Evolutionary conservation across 768 basidiomycete species (phyloP).

Genomic region (Botryobasidium botryosum): DNA sequence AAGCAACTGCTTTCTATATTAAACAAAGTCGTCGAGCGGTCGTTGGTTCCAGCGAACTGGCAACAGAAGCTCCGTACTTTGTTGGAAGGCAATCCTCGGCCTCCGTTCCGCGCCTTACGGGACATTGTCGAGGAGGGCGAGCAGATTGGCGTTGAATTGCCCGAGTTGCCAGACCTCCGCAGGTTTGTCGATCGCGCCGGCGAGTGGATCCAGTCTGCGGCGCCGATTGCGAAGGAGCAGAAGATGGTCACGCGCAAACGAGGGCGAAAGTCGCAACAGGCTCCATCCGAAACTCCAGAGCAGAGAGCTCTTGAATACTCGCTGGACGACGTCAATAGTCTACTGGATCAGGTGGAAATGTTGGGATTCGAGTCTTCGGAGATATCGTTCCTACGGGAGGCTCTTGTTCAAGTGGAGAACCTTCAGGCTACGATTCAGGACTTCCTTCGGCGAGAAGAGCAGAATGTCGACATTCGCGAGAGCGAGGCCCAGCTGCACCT

Average conservation of each 20-base stretch:
- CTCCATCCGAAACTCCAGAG: slow-evolving; percentile 2
- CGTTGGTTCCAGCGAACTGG: slow-evolving; percentile 62
- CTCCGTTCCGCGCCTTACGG: slow-evolving; percentile 58
- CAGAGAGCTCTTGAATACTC: slow-evolving; percentile 36
- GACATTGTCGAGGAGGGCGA: slow-evolving; percentile 80
- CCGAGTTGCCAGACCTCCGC: slow-evolving; percentile 52
- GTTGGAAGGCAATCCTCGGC: slow-evolving; percentile 50
- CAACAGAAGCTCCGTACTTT: slow-evolving; percentile 46
- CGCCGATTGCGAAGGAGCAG: background rate
- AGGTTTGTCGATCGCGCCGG: slow-evolving; percentile 68
- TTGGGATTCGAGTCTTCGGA: slow-evolving; percentile 79
- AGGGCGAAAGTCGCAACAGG: slow-evolving; percentile 12
- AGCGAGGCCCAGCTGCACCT: slow-evolving; percentile 55
- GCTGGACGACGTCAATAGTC: slow-evolving; percentile 48
- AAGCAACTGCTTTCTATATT: slow-evolving; percentile 54
- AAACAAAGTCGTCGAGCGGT: slow-evolving; percentile 48
- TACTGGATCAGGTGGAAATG: slow-evolving; percentile 53
- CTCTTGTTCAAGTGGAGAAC: slow-evolving; percentile 13
- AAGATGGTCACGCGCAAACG: slow-evolving; percentile 2
- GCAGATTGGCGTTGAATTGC: slow-evolving; percentile 57
- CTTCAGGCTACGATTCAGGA: slow-evolving; percentile 13
- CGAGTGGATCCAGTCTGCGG: slow-evolving; percentile 78
- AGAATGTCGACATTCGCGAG: slow-evolving; percentile 42
- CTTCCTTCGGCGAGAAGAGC: slow-evolving; percentile 23
- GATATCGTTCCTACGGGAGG: too few relatives aligned